Conservation (phyloP, 768 basidiomycete species). For the Mycena maculata region DNA sequence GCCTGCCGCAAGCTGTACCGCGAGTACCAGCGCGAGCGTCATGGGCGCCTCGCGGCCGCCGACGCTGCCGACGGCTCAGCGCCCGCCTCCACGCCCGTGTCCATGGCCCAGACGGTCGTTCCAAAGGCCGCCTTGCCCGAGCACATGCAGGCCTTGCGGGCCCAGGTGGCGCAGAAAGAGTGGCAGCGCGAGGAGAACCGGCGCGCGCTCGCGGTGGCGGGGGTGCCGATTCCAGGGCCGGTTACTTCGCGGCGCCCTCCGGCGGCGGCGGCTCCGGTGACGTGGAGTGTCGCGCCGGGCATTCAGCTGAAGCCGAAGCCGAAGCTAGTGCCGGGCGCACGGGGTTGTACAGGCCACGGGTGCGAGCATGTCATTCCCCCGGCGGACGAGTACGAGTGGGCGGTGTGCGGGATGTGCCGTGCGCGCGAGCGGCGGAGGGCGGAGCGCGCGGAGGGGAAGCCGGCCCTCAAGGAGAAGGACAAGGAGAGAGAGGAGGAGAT, state of each 20-base stretch:
- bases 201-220: constrained; percentile 24
- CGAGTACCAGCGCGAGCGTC: constrained; percentile 34
- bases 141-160: constrained; percentile 4
- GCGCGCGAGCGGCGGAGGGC: constrained; percentile 39
- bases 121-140: background rate
- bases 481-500: constrained; percentile 11
- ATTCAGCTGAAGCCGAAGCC: background rate
- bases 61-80: background rate
- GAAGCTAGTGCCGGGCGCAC: constrained; percentile 44
- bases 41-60: constrained; percentile 7
- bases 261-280: background rate
- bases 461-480: background rate
- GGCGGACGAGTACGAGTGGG: constrained; percentile 51
- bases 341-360: constrained; percentile 48
- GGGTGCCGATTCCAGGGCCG: background rate
- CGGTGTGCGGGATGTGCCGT: constrained; percentile 55
- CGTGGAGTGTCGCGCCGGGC: constrained; percentile 5
- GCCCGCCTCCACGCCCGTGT: background rate
- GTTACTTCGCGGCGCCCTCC: background rate
- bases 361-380: constrained; percentile 54
- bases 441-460: constrained; percentile 22
- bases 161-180: constrained; percentile 18
- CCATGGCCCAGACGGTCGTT: background rate
- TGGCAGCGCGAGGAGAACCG: constrained; percentile 32
- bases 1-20: constrained; percentile 33